Conservation (phyloP, 163 green algal species). For the Smithsoniella earleae region DNA sequence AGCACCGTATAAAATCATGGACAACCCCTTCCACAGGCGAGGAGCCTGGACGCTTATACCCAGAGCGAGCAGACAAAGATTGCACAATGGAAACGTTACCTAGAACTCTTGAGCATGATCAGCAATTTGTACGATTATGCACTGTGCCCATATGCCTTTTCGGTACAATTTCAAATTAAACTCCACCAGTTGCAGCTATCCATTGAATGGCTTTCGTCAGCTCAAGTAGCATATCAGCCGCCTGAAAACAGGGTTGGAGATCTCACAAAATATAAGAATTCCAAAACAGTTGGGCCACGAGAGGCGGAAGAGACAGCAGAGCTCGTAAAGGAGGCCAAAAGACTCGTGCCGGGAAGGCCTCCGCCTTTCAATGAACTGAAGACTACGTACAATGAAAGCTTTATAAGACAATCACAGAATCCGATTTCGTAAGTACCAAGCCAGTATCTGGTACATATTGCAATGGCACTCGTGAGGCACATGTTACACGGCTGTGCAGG, state of each 20-base stretch:
- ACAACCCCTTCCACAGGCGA: too few species aligned
- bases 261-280: background rate
- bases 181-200: constrained; percentile 13
- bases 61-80: too few species aligned
- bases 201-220: background rate
- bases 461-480: too few species aligned
- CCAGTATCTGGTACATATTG: too few species aligned
- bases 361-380: background rate
- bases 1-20: background rate
- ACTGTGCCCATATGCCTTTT: too few species aligned
- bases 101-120: background rate
- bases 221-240: constrained; percentile 2
- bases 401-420: too few species aligned
- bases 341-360: background rate
- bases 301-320: background rate
- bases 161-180: too few species aligned
- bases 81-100: constrained; percentile 2
- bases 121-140: constrained; percentile 18
- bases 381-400: background rate
- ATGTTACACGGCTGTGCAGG: too few species aligned
- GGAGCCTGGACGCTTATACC: too few species aligned
- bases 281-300: background rate
- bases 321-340: background rate
- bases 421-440: too few species aligned
- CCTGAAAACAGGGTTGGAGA: background rate